Base-by-base conservation (phyloP, 768 basidiomycete genomes). In the Flagelloscypha sp. region DNA sequence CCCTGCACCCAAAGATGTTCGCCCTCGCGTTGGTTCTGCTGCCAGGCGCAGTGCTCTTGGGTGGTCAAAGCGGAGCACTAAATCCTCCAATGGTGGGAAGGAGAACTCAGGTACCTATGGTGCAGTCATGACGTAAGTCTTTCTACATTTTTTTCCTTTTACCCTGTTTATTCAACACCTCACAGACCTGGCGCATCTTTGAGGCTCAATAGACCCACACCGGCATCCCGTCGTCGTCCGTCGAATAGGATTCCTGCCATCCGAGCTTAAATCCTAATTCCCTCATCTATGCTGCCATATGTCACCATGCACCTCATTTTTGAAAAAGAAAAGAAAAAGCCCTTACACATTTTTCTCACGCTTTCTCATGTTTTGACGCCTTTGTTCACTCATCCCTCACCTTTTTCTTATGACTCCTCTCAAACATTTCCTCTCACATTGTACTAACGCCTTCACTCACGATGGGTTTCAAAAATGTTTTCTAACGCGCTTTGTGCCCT, bases 61-160 rank as follows among this genome's bases (percentile, higher is more conserved):
- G 2, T 76, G 71, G 76, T 58, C 75, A 27, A 84, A 84, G 58
- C 71, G 75, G 23, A 74, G 67, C 45, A 63, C 57, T 55, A 77
- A 63, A 56, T 57, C 51, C 39, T 71, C 55, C 34, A 62, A 49
- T 30, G 77, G 74, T 40, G 70, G 71, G 45, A 72, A 79, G 52
- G 74, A 79, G 54, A 77, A 76, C 19, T 53, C 49, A 27, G 37
- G 43, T 20, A 33, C 58, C 38, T 52, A 59, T 49, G 50, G 63
- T 44, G 42, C 51, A 21, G 57, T 74, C 38, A 67, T 64, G 56
- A 78, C 71, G 83, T 84, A 52, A 46, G 78, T 73, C 2, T 5
- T 32, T 15, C 36, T 38, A 28, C 13, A n/a, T n/a, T 36, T 33
- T 13, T 21, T 28, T 19, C 21, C 13, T 37, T 22, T 24, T 27